Conservation (phyloP, 345 rosid genomes). For the Bretschneidera sinensis region DNA sequence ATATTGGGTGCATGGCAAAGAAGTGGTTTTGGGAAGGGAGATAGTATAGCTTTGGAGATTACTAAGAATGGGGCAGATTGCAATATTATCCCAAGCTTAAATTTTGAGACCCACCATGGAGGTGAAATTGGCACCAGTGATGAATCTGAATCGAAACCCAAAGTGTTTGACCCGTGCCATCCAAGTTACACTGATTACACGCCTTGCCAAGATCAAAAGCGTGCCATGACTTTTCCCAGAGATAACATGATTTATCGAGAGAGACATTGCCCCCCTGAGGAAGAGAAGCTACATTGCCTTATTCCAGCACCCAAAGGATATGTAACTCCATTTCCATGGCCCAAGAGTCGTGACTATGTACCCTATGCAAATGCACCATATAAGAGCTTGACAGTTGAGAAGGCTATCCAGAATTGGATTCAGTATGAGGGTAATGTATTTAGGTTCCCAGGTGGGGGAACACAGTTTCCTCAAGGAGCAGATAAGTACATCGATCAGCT, state of each 20-base stretch:
- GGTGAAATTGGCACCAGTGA: slow-evolving; percentile 39
- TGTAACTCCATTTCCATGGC: slow-evolving; percentile 97
- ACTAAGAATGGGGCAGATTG: slow-evolving; percentile 80
- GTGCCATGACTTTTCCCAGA: slow-evolving; percentile 97
- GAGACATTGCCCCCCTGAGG: slow-evolving; percentile 81
- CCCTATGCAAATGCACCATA: slow-evolving; percentile 98
- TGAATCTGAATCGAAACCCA: slow-evolving; percentile 47
- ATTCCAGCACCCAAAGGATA: slow-evolving; percentile 94
- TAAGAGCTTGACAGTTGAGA: slow-evolving; percentile 96
- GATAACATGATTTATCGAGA: slow-evolving; percentile 88
- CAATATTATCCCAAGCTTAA: slow-evolving; percentile 63
- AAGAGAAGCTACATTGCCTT: slow-evolving; percentile 73
- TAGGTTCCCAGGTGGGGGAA: slow-evolving; percentile 98
- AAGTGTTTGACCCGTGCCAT: slow-evolving; percentile 62
- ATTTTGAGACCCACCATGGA: slow-evolving; percentile 91
- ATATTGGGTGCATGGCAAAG: slow-evolving; percentile 96
- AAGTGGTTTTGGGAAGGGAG: slow-evolving; percentile 98
- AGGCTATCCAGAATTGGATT: slow-evolving; percentile 99
- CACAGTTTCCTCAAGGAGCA: slow-evolving; percentile 99
- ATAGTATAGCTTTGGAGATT: slow-evolving; percentile 81
- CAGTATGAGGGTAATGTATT: slow-evolving; percentile 94
- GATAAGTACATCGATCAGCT: slow-evolving; percentile 93
- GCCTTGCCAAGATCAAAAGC: slow-evolving; percentile 93
- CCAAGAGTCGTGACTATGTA: slow-evolving; percentile 95
- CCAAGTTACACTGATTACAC: slow-evolving; percentile 77